A percentile compares a stretch with the other conserved stretches of the same genome.
Conservation (phyloP, 2,329 filamentous ascomycete species). For the Cladosporium halotolerans region DNA sequence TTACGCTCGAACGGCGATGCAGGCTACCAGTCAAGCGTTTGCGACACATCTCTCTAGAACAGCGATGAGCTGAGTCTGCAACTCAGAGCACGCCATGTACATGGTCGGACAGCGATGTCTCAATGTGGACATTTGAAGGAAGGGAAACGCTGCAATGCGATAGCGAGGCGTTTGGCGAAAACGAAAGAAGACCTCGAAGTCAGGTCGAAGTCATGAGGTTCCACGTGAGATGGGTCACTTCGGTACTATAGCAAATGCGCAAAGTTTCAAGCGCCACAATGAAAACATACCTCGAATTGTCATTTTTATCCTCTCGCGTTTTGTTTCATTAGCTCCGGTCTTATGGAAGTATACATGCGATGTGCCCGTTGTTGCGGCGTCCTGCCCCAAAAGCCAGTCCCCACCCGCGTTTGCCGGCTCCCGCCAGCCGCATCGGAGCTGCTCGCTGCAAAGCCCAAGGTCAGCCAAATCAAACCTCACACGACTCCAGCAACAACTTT, state of each 20-base stretch:
- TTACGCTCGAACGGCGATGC: not conserved
- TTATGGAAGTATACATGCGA: no score
- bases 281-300: no score
- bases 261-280: not conserved
- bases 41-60: not conserved
- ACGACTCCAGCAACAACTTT: not conserved
- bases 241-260: not conserved
- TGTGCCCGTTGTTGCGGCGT: no score
- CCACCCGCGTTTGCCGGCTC: not conserved
- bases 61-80: no score
- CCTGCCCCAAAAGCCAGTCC: no score
- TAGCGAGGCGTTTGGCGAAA: not conserved
- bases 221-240: not conserved
- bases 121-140: not conserved
- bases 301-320: no score
- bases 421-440: slow-evolving; percentile 5
- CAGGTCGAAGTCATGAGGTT: not conserved
- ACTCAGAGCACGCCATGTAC: no score
- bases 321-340: no score
- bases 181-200: not conserved
- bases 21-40: not conserved
- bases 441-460: not conserved
- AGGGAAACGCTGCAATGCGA: not conserved
- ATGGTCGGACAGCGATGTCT: no score
- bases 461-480: slow-evolving; percentile 2